Evolutionary conservation across 2,329 filamentous ascomycete genomes (phyloP).

Genomic region (Didymellaceae sp.): DNA sequence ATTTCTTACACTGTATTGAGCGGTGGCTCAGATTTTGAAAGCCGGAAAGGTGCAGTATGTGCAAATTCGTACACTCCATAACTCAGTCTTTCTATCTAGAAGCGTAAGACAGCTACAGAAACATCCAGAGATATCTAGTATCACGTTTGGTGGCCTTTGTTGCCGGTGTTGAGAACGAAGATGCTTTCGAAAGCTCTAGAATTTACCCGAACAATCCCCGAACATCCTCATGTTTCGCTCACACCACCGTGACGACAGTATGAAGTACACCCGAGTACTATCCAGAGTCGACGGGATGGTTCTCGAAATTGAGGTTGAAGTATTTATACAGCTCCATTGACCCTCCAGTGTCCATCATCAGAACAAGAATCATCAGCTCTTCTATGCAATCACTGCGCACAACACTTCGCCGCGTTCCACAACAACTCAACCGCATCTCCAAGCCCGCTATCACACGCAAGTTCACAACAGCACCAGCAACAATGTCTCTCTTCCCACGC

Average conservation of each 20-base stretch:
- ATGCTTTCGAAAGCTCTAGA: conserved; percentile 33
- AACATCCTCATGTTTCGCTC: conserved; percentile 27
- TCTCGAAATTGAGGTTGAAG: conserved; percentile 34
- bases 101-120: too few relatives aligned
- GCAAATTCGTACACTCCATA: too few relatives aligned
- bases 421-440: conserved; percentile 38
- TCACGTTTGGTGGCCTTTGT: background rate
- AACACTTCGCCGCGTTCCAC: conserved; percentile 40
- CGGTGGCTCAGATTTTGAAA: too few relatives aligned
- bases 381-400: conserved; percentile 48
- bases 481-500: conserved; percentile 53
- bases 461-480: conserved; percentile 33
- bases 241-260: conserved; percentile 17
- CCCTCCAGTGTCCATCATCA: conserved; percentile 29
- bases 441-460: conserved; percentile 34
- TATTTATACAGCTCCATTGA: conserved; percentile 38
- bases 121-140: background rate
- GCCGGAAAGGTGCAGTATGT: too few relatives aligned
- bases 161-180: background rate
- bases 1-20: too few relatives aligned
- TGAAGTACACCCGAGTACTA: background rate
- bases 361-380: conserved; percentile 29
- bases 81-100: too few relatives aligned
- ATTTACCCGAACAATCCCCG: conserved; percentile 29
- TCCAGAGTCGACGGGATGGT: conserved; percentile 24